A percentile compares a stretch with the other conserved stretches of the same genome.
These are phyloP conservation scores for Ophiobolus disseminans DNA, from an alignment of 2,329 filamentous ascomycete species.

Conservation along the genomic window DNA sequence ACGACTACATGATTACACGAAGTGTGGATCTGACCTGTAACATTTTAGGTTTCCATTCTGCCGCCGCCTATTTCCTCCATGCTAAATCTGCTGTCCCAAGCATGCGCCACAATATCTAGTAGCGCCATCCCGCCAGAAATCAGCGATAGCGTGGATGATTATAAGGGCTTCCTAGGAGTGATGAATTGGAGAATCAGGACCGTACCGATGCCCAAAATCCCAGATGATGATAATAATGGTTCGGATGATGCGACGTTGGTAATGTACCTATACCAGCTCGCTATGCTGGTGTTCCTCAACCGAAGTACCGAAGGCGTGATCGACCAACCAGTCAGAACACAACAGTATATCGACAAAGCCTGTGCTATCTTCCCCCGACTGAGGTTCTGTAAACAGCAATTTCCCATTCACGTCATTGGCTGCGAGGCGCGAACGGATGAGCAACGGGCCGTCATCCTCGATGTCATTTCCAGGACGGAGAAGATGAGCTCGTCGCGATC, in stretches of 20 bases:
- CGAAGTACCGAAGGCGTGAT: constrained; percentile 13
- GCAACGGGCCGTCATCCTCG: constrained; percentile 26
- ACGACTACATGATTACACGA: not conserved
- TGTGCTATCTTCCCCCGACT: constrained; percentile 20
- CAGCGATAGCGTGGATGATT: constrained; percentile 6
- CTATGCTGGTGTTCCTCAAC: constrained; percentile 22
- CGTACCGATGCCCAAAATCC: not conserved
- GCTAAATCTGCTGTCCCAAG: constrained; percentile 13
- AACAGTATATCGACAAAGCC: constrained; percentile 9
- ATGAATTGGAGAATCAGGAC: constrained; percentile 19
- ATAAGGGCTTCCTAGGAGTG: constrained; percentile 10
- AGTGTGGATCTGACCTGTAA: not conserved
- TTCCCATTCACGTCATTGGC: constrained; percentile 37
- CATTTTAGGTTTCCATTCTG: not conserved
- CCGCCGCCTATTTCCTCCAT: constrained; percentile 1
- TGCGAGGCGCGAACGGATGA: constrained; percentile 40
- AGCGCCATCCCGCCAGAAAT: not conserved
- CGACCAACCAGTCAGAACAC: constrained; percentile 6
- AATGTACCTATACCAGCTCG: constrained; percentile 18
- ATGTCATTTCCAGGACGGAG: constrained; percentile 20
- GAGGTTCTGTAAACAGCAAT: constrained; percentile 31
- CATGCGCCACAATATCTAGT: constrained; percentile 12
- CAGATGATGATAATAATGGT: not conserved
- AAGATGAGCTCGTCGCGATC: constrained; percentile 9
- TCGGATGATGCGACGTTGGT: not conserved